Evolutionary conservation across 768 basidiomycete genomes (phyloP).

Genomic region (Suillus americanus): DNA sequence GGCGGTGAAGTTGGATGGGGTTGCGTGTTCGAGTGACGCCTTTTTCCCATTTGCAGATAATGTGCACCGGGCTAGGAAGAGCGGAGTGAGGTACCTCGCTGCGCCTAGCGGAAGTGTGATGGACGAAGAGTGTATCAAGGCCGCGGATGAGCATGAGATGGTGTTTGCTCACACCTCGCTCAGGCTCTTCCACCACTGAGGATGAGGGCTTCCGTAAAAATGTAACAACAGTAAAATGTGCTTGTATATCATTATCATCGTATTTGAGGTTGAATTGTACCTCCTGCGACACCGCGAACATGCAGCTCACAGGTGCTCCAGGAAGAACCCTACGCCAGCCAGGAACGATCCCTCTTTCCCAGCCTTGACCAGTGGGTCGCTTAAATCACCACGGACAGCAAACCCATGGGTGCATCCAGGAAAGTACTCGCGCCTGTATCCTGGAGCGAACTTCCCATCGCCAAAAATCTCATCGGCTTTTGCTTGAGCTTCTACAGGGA

Average conservation of each 20-base stretch:
- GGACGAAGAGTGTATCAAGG: conserved; percentile 95
- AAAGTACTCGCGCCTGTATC: conserved; percentile 51
- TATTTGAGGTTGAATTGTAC: conserved; percentile 10
- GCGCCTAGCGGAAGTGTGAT: conserved; percentile 94
- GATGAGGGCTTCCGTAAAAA: background rate
- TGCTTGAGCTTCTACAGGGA: conserved; percentile 45
- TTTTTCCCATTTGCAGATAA: conserved; percentile 99
- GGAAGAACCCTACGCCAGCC: conserved; percentile 54
- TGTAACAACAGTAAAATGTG: background rate
- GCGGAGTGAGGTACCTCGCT: conserved; percentile 89
- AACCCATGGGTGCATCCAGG: conserved; percentile 55
- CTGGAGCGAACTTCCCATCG: conserved; percentile 42
- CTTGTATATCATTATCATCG: background rate
- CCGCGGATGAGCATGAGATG: conserved; percentile 89
- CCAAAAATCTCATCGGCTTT: conserved; percentile 52
- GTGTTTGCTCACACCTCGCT: conserved; percentile 89
- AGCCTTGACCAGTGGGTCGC: conserved; percentile 51
- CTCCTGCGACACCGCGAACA: too few species aligned
- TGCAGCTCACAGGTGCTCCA: conserved; percentile 28
- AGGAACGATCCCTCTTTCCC: conserved; percentile 66
- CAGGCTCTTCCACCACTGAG: conserved; percentile 87
- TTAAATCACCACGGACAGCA: conserved; percentile 47
- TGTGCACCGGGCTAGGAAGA: conserved; percentile 88
- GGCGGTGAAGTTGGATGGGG: conserved; percentile 72
- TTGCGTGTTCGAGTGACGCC: conserved; percentile 93